phyloP scores from a whole-genome alignment of 345 rosid genomes.

The Geranium rotundifolium region DNA sequence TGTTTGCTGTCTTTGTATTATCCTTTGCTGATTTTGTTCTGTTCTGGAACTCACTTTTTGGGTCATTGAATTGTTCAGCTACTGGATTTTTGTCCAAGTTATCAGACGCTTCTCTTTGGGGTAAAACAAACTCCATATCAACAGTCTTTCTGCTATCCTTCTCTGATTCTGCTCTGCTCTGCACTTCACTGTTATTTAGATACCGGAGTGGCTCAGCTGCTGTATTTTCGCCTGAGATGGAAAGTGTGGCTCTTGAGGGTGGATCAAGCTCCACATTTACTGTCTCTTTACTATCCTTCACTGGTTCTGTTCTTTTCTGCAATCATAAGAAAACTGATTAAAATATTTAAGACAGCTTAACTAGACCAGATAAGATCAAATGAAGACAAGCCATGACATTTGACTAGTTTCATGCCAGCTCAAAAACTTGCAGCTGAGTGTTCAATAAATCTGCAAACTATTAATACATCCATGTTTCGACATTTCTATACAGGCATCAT shows the following conservation, averaged over 20 bases:
- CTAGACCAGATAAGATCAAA: not conserved
- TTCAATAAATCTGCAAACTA: too few relatives aligned
- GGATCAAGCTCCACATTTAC: not conserved
- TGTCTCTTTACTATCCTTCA: not conserved
- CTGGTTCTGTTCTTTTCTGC: not conserved
- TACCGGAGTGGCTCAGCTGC: not conserved
- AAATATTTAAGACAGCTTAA: not conserved
- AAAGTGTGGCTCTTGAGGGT: not conserved
- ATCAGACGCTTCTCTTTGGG: too few relatives aligned
- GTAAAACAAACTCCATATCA: too few relatives aligned
- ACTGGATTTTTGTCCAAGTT: not conserved
- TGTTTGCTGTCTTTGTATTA: too few relatives aligned
- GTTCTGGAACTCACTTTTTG: not conserved
- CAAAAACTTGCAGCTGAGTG: too few relatives aligned
- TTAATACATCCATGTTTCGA: too few relatives aligned
- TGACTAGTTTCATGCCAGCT: too few relatives aligned
- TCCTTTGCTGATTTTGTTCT: too few relatives aligned
- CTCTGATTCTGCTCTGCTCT: not conserved
- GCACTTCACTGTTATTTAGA: not conserved
- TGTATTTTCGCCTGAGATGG: not conserved
- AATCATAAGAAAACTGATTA: not conserved
- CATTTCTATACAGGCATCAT: not conserved
- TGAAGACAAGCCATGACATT: too few relatives aligned
- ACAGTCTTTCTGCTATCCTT: slow-evolving; percentile 7
- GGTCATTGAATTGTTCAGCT: too few relatives aligned